These are phyloP conservation scores for Cercospora zeina DNA, from an alignment of 2,329 filamentous ascomycete genomes.

Conservation along the genomic window DNA sequence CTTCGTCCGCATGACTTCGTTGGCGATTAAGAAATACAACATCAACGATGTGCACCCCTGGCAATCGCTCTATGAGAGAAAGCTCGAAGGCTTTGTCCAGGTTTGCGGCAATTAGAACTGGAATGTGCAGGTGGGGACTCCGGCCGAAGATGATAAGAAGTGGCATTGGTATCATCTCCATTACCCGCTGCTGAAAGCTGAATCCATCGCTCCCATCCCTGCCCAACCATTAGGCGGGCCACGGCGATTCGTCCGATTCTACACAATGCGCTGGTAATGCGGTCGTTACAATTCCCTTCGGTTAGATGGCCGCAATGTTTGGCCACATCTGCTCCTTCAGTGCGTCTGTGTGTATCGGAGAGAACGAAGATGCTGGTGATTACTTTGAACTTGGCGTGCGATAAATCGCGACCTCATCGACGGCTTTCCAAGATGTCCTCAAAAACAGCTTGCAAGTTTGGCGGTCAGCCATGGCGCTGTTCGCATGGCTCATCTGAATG, in stretches of 20 bases:
- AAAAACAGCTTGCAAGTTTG: too few relatives aligned
- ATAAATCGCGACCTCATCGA: too few relatives aligned
- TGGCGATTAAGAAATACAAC: neutral
- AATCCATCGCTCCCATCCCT: neutral
- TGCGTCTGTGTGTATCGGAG: conserved; percentile 46
- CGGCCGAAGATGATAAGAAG: neutral
- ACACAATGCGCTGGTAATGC: neutral
- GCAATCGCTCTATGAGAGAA: neutral
- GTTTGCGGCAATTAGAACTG: neutral
- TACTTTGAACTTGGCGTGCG: too few relatives aligned
- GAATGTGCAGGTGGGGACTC: neutral
- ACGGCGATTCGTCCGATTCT: neutral
- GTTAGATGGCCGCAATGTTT: conserved; percentile 63
- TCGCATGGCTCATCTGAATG: too few relatives aligned
- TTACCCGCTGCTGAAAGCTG: too few relatives aligned
- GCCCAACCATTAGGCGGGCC: too few relatives aligned
- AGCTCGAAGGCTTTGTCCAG: neutral
- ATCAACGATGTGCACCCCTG: neutral
- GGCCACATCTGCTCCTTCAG: conserved; percentile 53
- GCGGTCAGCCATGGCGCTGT: too few relatives aligned
- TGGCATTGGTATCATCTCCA: neutral
- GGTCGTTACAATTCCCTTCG: conserved; percentile 28
- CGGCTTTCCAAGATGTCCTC: too few relatives aligned
- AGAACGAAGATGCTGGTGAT: conserved; percentile 45
- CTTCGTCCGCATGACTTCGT: too few relatives aligned